Conservation (phyloP, 306 rosid genomes). For the Acacia melanoxylon region DNA sequence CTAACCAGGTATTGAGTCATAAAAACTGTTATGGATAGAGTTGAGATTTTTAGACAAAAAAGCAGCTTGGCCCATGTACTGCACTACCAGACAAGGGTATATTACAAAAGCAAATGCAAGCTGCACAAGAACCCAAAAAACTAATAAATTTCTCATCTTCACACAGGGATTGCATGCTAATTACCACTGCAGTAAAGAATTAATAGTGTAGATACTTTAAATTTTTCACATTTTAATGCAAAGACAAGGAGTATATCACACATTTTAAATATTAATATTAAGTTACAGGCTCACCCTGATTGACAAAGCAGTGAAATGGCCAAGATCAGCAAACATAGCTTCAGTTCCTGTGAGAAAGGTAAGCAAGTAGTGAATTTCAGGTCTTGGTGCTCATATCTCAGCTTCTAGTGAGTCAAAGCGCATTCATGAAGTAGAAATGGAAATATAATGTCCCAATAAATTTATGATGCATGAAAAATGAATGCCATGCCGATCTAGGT, state of each 20-base stretch:
- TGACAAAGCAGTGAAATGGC: constrained; percentile 80
- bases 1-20: constrained; percentile 78
- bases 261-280: not conserved
- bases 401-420: constrained; percentile 1
- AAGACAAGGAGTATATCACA: not conserved
- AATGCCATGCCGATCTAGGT: constrained; percentile 20
- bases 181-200: not conserved
- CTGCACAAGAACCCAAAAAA: constrained; percentile 45
- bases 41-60: constrained; percentile 61
- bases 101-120: constrained; percentile 68
- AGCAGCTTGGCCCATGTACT: constrained; percentile 94
- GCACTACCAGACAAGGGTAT: constrained; percentile 86
- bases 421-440: constrained; percentile 23
- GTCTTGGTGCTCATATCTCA: not conserved
- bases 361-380: constrained; percentile 25
- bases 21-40: constrained; percentile 53
- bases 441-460: constrained; percentile 8
- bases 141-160: constrained; percentile 7
- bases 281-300: constrained; percentile 63
- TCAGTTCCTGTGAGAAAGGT: constrained; percentile 63
- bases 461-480: constrained; percentile 3
- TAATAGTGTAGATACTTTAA: not conserved
- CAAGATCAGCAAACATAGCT: constrained; percentile 91
- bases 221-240: not conserved
- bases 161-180: not conserved